Evolutionary conservation across 805 yeast species (phyloP).

Genomic region (Yamadazyma philogaea): DNA sequence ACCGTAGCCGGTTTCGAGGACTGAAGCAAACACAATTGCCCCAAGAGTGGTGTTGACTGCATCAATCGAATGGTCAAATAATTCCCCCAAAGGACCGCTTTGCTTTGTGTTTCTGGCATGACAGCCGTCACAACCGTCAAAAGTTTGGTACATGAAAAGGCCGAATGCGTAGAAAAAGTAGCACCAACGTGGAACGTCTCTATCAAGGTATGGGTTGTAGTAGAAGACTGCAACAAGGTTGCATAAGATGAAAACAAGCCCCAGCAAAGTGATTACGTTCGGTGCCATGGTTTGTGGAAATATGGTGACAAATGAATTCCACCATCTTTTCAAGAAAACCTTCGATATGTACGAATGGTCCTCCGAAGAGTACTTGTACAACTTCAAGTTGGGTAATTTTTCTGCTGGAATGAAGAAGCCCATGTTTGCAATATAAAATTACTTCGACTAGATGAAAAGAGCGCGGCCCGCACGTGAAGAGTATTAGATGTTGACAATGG

Average conservation of each 20-base stretch:
- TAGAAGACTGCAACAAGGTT: constrained; percentile 65
- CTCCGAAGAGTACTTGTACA: constrained; percentile 68
- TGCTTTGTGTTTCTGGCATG: constrained; percentile 97
- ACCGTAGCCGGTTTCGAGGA: constrained; percentile 71
- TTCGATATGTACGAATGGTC: constrained; percentile 79
- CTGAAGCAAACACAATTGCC: constrained; percentile 68
- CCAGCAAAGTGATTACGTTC: constrained; percentile 79
- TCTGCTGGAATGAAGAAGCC: constrained; percentile 61
- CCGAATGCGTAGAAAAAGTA: constrained; percentile 77
- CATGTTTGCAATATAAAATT: constrained; percentile 35
- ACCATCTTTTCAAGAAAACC: constrained; percentile 75
- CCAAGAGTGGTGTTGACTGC: constrained; percentile 79
- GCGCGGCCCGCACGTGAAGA: neutral
- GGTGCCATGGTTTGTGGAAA: constrained; percentile 93
- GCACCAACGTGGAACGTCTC: constrained; percentile 70
- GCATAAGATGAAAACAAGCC: constrained; percentile 65
- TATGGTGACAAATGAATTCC: constrained; percentile 66
- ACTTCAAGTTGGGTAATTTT: constrained; percentile 50
- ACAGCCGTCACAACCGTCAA: constrained; percentile 94
- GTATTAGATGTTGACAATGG: neutral
- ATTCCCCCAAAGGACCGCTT: constrained; percentile 89
- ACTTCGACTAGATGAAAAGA: neutral
- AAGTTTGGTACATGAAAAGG: constrained; percentile 86
- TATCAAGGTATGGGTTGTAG: constrained; percentile 65
- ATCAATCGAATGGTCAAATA: constrained; percentile 85